Percentiles rank a stretch among this genome's conserved stretches.
Evolutionary conservation across 2,329 filamentous ascomycete species (phyloP).

Genomic region (Setomelanomma holmii): DNA sequence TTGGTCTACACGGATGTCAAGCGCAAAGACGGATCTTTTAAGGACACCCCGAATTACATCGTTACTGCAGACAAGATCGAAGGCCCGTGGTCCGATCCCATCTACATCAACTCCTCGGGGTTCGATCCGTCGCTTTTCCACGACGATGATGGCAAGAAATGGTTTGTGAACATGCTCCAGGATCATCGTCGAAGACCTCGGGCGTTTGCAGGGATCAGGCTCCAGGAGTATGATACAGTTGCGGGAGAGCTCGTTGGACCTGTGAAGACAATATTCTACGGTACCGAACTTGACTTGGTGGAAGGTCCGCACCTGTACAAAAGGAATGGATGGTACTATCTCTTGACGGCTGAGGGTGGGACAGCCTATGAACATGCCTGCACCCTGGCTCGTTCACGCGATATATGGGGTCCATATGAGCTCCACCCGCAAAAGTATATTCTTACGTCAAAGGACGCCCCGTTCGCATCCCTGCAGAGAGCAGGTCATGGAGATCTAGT

Average conservation of each 20-base stretch:
- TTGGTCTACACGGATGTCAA: slow-evolving; percentile 72
- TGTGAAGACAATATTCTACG: slow-evolving; percentile 60
- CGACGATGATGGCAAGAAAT: slow-evolving; percentile 46
- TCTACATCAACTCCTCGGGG: slow-evolving; percentile 66
- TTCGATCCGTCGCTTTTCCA: slow-evolving; percentile 62
- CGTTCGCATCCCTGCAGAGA: slow-evolving; percentile 39
- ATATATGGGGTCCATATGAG: slow-evolving; percentile 53
- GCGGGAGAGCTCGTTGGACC: slow-evolving; percentile 62
- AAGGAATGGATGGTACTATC: slow-evolving; percentile 46
- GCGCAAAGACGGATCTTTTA: slow-evolving; percentile 71
- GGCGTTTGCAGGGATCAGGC: slow-evolving; percentile 62
- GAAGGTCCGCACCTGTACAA: slow-evolving; percentile 49
- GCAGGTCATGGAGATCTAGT: slow-evolving; percentile 49
- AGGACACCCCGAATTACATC: slow-evolving; percentile 70
- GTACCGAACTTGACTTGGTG: slow-evolving; percentile 59
- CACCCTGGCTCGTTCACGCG: slow-evolving; percentile 48
- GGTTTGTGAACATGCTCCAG: slow-evolving; percentile 48
- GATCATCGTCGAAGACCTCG: slow-evolving; percentile 43
- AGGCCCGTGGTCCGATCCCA: slow-evolving; percentile 68
- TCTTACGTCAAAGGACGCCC: slow-evolving; percentile 50
- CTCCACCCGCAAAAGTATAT: slow-evolving; percentile 50
- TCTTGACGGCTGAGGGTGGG: slow-evolving; percentile 48
- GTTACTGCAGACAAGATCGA: slow-evolving; percentile 59
- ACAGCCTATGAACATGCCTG: slow-evolving; percentile 51
- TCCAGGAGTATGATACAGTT: slow-evolving; percentile 64